Percentiles rank a stretch among this genome's conserved stretches.
These are phyloP conservation scores for Phytophthora multivora DNA, from an alignment of 352 stramenopile species.

Conservation along the genomic window DNA sequence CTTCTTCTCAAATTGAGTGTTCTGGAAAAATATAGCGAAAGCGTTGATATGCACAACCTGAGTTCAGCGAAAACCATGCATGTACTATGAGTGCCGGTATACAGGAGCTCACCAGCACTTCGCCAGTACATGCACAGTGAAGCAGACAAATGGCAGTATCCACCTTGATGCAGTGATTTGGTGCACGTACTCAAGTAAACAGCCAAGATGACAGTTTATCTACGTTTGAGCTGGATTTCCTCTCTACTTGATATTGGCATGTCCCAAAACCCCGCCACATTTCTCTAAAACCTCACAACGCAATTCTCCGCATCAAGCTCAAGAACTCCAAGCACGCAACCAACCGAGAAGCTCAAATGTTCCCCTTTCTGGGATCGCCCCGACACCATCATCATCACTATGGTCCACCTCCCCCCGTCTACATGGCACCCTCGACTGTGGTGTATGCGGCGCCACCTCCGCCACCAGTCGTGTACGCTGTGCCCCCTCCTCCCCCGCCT, in stretches of 20 bases:
- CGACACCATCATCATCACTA: conserved; percentile 11
- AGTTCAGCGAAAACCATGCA: no score
- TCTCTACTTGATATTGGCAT: background rate
- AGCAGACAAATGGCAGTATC: no score
- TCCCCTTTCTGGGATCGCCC: conserved; percentile 4
- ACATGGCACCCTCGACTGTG: background rate
- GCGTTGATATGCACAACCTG: no score
- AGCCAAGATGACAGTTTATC: background rate
- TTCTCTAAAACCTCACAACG: conserved; percentile 1
- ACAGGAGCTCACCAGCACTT: no score
- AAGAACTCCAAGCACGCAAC: background rate
- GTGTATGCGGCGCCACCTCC: conserved; percentile 12
- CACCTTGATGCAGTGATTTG: no score
- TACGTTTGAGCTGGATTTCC: background rate
- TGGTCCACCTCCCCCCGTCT: conserved; percentile 4
- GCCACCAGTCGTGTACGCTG: conserved; percentile 1
- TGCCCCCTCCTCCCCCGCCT: background rate
- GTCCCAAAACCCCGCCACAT: background rate
- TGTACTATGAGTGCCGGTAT: no score
- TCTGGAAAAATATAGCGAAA: no score
- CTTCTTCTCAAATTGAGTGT: background rate
- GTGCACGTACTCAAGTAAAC: background rate
- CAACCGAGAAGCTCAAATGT: conserved; percentile 1
- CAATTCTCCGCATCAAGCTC: conserved; percentile 2
- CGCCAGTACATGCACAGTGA: no score